Percentiles rank a stretch among this genome's conserved stretches.
phyloP scores from a whole-genome alignment of 2,329 filamentous ascomycete genomes.

The Colletotrichum tropicicola region DNA sequence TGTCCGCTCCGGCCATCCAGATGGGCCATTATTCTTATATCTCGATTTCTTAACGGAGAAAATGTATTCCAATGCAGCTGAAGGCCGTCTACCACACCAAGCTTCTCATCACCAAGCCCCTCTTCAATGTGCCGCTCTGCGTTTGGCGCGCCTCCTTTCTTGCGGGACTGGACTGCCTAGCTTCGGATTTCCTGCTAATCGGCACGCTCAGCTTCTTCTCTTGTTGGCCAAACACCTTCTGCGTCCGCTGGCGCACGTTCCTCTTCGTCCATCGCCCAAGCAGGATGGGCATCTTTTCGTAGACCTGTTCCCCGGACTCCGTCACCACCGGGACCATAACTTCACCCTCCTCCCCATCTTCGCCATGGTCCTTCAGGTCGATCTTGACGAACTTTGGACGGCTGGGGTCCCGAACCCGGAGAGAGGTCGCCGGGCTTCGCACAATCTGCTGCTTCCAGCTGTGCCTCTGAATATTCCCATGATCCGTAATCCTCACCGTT shows the following conservation, averaged over 20 bases:
- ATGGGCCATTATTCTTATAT: too few relatives aligned
- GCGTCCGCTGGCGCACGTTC: slow-evolving; percentile 14
- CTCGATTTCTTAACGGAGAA: too few relatives aligned
- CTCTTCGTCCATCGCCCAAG: not conserved
- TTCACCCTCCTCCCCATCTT: not conserved
- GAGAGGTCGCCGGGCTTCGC: not conserved
- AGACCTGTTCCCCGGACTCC: slow-evolving; percentile 4
- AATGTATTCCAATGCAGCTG: too few relatives aligned
- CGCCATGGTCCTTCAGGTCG: too few relatives aligned
- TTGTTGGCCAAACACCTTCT: not conserved
- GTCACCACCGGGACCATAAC: slow-evolving; percentile 9
- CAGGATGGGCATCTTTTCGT: slow-evolving; percentile 5
- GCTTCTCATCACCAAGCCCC: not conserved
- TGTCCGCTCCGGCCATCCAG: too few relatives aligned
- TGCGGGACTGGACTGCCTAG: not conserved
- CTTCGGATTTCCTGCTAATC: not conserved
- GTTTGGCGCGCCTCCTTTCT: not conserved
- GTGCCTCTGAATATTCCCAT: not conserved
- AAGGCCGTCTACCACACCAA: not conserved
- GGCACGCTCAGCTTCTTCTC: not conserved
- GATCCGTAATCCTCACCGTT: slow-evolving; percentile 18
- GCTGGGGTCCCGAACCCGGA: not conserved
- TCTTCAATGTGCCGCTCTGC: not conserved
- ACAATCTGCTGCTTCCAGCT: not conserved
- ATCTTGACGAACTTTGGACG: not conserved